Conservation (phyloP, 1,139 yeast species). For the Cylindricascospora bacillispora region DNA sequence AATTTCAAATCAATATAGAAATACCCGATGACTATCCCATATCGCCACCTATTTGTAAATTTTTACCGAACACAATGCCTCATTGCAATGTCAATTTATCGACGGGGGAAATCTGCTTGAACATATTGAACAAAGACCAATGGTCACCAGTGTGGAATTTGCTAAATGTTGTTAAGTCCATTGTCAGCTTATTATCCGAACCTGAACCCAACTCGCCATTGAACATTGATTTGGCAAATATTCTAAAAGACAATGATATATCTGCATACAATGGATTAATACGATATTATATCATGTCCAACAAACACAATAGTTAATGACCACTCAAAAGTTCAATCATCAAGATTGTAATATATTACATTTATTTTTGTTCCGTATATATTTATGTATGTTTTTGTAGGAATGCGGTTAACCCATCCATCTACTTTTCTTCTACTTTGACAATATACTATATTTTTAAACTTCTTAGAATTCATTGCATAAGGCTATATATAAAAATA, state of each 20-base stretch:
- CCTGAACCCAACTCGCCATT: conserved; percentile 85
- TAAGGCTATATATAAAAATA: too few relatives aligned
- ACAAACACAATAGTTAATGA: not conserved
- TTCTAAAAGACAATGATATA: conserved; percentile 45
- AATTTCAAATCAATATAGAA: conserved; percentile 43
- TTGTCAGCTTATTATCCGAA: conserved; percentile 51
- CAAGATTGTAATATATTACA: too few relatives aligned
- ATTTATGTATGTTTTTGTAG: too few relatives aligned
- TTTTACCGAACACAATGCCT: conserved; percentile 38
- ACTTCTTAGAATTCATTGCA: too few relatives aligned
- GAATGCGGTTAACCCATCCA: too few relatives aligned
- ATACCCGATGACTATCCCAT: conserved; percentile 52
- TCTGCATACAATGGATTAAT: conserved; percentile 50
- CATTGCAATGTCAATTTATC: conserved; percentile 63
- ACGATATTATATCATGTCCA: conserved; percentile 37
- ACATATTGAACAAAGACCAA: conserved; percentile 43
- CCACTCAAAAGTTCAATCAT: too few relatives aligned
- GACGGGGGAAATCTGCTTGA: conserved; percentile 79
- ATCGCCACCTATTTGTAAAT: conserved; percentile 52
- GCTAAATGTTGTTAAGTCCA: conserved; percentile 56
- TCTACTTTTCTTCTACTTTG: too few relatives aligned
- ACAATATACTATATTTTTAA: too few relatives aligned
- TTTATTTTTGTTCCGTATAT: too few relatives aligned
- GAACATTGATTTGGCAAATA: conserved; percentile 75
- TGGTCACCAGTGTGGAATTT: conserved; percentile 93